Base-by-base conservation (phyloP, 2,329 filamentous ascomycete genomes). In the Fusarium torreyae region DNA sequence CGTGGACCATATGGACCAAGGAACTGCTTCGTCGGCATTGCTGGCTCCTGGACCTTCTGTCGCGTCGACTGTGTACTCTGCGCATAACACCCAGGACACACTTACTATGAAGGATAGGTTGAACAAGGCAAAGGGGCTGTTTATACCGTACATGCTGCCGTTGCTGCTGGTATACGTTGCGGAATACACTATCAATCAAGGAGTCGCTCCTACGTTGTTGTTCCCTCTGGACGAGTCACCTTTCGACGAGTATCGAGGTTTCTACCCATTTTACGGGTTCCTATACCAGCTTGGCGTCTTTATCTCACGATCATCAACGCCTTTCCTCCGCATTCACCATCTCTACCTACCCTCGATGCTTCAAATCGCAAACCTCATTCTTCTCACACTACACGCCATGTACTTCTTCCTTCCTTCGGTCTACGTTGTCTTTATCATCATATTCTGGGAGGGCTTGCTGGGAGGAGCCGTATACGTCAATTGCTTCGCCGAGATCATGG, bases 131-230 rank as follows among this genome's bases (percentile, higher is more conserved):
- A 86, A 82, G 65, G 84, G 86, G 1, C 84, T 98, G 2, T 91
- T 98, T 76, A 83, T 97, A 44, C 89, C 89, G 0, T 91, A 91
- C 78, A 98, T 99, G 94, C 85, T 97, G 5, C 96, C 96, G 0
- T 86, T 99, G 15, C 85, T 98, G 34, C 83, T 98, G 17, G 96
- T 99, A 31, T 99, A 98, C 78, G 88, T 98, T 36, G 94, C 94
- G 58, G 96, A 99, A 82, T 99, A 99, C 78, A 97, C 93, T 57
- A 98, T 98, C 80, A 98, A 98, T 81, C 94, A 97, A 82, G 95
- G 94, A 36, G 94, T 98, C 1, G 86, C 94, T 0, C 95, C 96
- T 1, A 97, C 94, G 0, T 84, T 98, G 0, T 87, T 99, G 6
- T 99, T 97, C 77, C 94, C 94, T 0, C 84, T 98, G 1, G 77